Conservation (phyloP, 2,329 filamentous ascomycete species). For the Ascosphaera apis region DNA sequence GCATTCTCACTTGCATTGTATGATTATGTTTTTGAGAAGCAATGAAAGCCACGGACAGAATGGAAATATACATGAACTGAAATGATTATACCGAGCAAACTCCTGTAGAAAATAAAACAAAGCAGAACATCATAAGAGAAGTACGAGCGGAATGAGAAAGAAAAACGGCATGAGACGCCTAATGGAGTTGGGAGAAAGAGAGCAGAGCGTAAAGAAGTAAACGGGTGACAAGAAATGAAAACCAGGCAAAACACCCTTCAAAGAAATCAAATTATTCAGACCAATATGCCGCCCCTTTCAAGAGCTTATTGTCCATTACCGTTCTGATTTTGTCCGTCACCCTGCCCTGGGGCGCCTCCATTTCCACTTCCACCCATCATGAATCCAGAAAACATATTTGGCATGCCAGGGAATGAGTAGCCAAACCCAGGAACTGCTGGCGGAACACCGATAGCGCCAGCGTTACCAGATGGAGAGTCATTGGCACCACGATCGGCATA, state of each 20-base stretch:
- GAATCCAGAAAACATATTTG: slow-evolving; percentile 25
- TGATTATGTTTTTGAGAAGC: too few relatives aligned
- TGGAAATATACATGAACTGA: too few relatives aligned
- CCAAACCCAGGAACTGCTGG: slow-evolving; percentile 32
- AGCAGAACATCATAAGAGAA: too few relatives aligned
- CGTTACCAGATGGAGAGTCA: slow-evolving; percentile 6
- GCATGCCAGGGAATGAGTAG: slow-evolving; percentile 27
- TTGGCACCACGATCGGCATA: slow-evolving; percentile 14
- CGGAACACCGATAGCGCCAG: slow-evolving; percentile 26
- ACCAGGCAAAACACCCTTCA: slow-evolving; percentile 1
- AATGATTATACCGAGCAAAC: too few relatives aligned
- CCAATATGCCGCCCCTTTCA: slow-evolving; percentile 3
- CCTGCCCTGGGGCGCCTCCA: slow-evolving; percentile 3
- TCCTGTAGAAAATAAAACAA: too few relatives aligned
- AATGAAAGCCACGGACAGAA: too few relatives aligned
- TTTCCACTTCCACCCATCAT: slow-evolving; percentile 19
- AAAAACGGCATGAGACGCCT: too few relatives aligned
- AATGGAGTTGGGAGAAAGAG: too few relatives aligned
- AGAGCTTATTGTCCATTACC: background rate
- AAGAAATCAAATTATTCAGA: slow-evolving; percentile 5
- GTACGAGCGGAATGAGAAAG: too few relatives aligned
- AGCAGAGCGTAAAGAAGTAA: too few relatives aligned
- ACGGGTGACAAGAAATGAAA: slow-evolving; percentile 1
- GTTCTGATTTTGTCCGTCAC: background rate
- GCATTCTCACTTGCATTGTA: too few relatives aligned